Conservation (phyloP, 208 protist genomes). For the Herpetomonas tarakana region DNA sequence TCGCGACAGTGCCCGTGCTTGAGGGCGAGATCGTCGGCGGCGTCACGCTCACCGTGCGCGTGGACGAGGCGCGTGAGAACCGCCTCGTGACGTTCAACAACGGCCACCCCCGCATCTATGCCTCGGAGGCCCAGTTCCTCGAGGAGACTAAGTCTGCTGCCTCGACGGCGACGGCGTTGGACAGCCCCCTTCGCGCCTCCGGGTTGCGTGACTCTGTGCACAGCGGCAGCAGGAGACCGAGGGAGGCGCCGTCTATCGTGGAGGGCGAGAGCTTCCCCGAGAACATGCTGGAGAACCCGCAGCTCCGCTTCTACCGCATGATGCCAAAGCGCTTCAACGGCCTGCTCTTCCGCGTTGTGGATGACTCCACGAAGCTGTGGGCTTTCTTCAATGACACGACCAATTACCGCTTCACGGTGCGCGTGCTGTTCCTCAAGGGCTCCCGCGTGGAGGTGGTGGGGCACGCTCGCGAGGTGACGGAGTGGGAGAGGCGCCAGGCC, state of each 20-base stretch:
- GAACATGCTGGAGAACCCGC: constrained; percentile 11
- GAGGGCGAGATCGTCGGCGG: neutral
- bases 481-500: neutral
- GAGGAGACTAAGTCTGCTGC: neutral
- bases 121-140: neutral
- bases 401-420: constrained; percentile 16
- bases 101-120: constrained; percentile 6
- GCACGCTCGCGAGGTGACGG: constrained; percentile 5
- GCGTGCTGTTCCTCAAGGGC: constrained; percentile 14
- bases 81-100: constrained; percentile 5
- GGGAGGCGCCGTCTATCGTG: neutral
- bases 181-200: neutral
- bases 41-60: constrained; percentile 1
- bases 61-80: constrained; percentile 8
- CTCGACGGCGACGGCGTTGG: neutral
- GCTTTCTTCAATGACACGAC: constrained; percentile 34
- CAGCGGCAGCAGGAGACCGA: no score
- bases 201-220: no score
- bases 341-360: constrained; percentile 14
- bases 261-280: neutral
- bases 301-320: constrained; percentile 17
- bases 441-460: constrained; percentile 16
- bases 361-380: constrained; percentile 17
- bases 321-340: neutral
- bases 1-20: neutral